Conservation (phyloP, 768 basidiomycete genomes). For the Nevesoporus exiguus region DNA sequence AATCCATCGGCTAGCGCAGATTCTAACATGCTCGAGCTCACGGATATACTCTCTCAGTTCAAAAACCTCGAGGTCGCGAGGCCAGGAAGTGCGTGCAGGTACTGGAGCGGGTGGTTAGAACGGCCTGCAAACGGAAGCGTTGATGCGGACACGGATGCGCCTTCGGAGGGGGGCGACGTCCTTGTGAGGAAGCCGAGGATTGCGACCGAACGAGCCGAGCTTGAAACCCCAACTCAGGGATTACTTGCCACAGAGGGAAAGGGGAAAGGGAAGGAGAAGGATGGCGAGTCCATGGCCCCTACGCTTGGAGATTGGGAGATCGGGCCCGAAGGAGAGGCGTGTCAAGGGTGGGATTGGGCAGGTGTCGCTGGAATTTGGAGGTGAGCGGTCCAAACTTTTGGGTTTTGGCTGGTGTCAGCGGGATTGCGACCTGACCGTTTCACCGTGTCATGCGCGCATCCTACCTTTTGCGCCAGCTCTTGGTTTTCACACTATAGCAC, state of each 20-base stretch:
- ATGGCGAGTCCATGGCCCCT: not conserved
- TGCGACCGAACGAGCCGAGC: conserved; percentile 6
- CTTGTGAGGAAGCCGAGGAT: conserved; percentile 14
- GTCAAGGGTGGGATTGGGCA: conserved; percentile 58
- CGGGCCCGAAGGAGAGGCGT: conserved; percentile 20
- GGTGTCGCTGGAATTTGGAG: conserved; percentile 52
- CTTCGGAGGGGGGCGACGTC: not conserved
- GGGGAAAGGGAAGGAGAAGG: conserved; percentile 20
- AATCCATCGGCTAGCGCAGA: not conserved
- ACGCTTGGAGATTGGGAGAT: conserved; percentile 21
- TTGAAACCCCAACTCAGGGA: conserved; percentile 8
- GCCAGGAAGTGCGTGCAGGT: conserved; percentile 41
- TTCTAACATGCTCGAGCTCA: conserved; percentile 4
- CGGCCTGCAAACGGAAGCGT: not conserved
- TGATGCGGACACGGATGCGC: not conserved
- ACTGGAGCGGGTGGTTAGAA: conserved; percentile 34
- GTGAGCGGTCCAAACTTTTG: conserved; percentile 30
- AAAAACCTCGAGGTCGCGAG: conserved; percentile 35
- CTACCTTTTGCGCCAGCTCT: not conserved
- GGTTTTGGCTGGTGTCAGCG: not conserved
- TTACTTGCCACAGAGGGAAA: not conserved
- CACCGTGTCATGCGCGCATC: too few relatives aligned
- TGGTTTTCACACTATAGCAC: too few relatives aligned
- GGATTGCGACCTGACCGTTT: not conserved
- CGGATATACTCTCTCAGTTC: conserved; percentile 29